Evolutionary conservation across 768 basidiomycete species (phyloP).

Genomic region (Boletellus emodensis): DNA sequence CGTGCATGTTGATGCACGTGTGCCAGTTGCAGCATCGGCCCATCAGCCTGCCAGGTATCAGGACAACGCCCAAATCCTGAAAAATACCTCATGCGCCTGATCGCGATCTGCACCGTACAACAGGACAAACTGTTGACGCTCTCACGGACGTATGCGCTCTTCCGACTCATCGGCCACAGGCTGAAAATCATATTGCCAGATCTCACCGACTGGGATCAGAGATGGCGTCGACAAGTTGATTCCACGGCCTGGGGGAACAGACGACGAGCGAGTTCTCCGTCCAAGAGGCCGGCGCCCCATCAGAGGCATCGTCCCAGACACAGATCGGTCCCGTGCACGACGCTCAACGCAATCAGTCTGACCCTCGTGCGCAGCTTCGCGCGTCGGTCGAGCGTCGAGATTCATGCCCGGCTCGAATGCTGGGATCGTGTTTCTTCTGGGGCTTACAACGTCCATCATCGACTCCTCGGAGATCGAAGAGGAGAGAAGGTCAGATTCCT

Average conservation of each 20-base stretch:
- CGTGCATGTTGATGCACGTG: constrained; percentile 26
- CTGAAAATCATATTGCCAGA: constrained; percentile 23
- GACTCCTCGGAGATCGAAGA: constrained; percentile 28
- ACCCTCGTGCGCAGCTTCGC: constrained; percentile 9
- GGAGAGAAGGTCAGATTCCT: constrained; percentile 7
- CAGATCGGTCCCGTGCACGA: constrained; percentile 3
- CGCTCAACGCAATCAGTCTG: constrained; percentile 14
- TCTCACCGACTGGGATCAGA: constrained; percentile 19
- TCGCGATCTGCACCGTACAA: constrained; percentile 22
- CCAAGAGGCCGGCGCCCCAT: neutral
- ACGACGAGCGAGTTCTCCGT: constrained; percentile 1
- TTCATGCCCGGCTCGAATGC: constrained; percentile 3
- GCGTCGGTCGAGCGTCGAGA: constrained; percentile 2
- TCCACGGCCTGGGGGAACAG: constrained; percentile 13
- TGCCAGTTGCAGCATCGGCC: constrained; percentile 3
- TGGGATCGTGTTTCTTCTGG: constrained; percentile 11
- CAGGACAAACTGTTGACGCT: constrained; percentile 8
- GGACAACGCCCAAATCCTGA: constrained; percentile 18
- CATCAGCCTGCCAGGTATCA: constrained; percentile 16
- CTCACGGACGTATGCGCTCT: constrained; percentile 25
- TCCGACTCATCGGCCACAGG: constrained; percentile 17
- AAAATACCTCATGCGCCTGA: constrained; percentile 19
- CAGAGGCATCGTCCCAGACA: neutral
- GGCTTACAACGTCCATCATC: constrained; percentile 5
- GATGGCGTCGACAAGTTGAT: constrained; percentile 13